Evolutionary conservation across 176 grass and related monocot species (phyloP).

Genomic region (Calamus simplicifolius): DNA sequence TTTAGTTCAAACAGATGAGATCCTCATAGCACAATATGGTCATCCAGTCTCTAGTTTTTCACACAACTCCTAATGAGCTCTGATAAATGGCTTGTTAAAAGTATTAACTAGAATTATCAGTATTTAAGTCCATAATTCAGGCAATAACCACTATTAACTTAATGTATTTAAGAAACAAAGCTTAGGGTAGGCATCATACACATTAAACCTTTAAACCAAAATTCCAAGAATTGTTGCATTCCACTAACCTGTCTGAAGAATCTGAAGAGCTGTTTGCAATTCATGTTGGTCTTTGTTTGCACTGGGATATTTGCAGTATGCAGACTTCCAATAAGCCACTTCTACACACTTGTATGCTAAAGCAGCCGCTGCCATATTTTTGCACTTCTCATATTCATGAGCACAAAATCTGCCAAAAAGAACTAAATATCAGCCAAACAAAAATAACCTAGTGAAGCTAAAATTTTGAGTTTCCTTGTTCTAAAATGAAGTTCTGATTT

Average conservation of each 20-base stretch:
- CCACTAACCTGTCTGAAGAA: slow-evolving; percentile 57
- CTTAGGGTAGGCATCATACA: too few species aligned
- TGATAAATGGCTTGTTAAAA: too few species aligned
- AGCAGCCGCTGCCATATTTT: slow-evolving; percentile 71
- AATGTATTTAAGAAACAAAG: too few species aligned
- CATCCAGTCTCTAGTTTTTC: too few species aligned
- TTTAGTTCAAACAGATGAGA: too few species aligned
- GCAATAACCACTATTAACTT: too few species aligned
- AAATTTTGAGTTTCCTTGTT: background rate
- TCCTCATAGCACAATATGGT: too few species aligned
- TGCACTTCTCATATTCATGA: slow-evolving; percentile 63
- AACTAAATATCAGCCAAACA: slow-evolving; percentile 7
- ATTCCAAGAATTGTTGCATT: background rate
- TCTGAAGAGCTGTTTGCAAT: slow-evolving; percentile 53
- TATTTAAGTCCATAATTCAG: too few species aligned
- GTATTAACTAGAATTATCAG: too few species aligned
- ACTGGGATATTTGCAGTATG: slow-evolving; percentile 69
- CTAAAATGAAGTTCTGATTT: background rate
- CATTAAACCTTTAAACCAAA: too few species aligned
- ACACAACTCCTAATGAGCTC: too few species aligned
- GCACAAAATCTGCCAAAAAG: slow-evolving; percentile 57
- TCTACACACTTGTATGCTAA: slow-evolving; percentile 97
- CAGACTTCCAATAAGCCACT: slow-evolving; percentile 85
- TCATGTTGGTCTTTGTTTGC: slow-evolving; percentile 74
- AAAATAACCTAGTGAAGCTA: background rate